Base-by-base conservation (phyloP, 2,329 filamentous ascomycete species). In the Colletotrichum destructivum region DNA sequence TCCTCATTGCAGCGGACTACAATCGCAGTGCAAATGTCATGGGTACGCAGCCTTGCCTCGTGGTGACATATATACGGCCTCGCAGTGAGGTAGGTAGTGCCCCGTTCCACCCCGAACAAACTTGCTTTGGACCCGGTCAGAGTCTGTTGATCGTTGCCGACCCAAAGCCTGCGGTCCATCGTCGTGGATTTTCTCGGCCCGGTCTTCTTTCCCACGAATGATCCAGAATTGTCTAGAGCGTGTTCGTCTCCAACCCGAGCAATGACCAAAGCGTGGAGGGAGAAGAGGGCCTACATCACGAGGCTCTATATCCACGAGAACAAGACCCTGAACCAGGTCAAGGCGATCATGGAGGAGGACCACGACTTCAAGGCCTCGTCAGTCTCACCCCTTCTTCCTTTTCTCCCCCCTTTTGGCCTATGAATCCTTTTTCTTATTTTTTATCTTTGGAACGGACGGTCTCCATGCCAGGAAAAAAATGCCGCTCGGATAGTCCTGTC, bases 181-280 rank as follows among this genome's bases (percentile, higher is more conserved):
- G 15, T 42, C 35, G 46, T 38, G 35, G 47, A 52, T 12, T 4
- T 2, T 51, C n/a, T 8, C n/a, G 42, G 60, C 60, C 47, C 52
- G 13, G 15, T n/a, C 35, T 26, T 51, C 18, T 35, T 46, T 64
- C 40, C 38, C 9, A 38, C 35, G 35, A 63, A 63, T 63, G 61
- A 63, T 54, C 46, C 49, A 63, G 18, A 23, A 46, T 16, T 31
- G 44, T 40, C 40, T 16, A 26, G 18, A 16, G 21, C 44, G 52
- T 26, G 49, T 61, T 60, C 11, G 62, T 54, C 11, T 18, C 51
- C 51, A 56, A 71, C 52, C 71, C 71, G 52, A 73, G 82, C 73
- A 61, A 86, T 87, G 84, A 84, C 83, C 26, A 86, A 86, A 73
- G 75, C 78, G 16, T 87, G 85, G 85, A 77, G 80, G 8, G 77